Evolutionary conservation across 768 basidiomycete species (phyloP), one percentile per base, ranked within the genome.

Genomic region (Mrakia frigida): DNA sequence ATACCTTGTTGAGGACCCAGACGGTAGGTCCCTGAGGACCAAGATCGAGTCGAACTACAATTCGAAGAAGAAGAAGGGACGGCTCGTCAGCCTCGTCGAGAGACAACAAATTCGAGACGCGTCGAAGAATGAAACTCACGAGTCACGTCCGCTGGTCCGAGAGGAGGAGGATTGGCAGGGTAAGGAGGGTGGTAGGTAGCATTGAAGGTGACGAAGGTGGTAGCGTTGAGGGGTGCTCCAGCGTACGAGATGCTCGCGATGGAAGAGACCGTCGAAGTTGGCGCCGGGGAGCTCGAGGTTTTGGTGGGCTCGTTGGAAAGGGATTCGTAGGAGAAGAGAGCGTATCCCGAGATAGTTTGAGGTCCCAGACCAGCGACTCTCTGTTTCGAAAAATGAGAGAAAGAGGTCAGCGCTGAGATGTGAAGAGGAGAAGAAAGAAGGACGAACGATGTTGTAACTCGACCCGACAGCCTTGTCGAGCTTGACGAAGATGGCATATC

Each of bases 401-500:
- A 28, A 35, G 13, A 16, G 60, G 33, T 31, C 60, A 61, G 60
- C 10, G 0, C 14, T 0, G 33, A 35, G 33, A 28, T 18, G 28
- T 16, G 31, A 61, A 35, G n/a, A 28, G 11, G 33, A 10, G 5
- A 28, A 28, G 60, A 28, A n/a, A 7, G n/a, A 33, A 28, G 28
- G 28, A 28, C 60, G 5, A 28, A 61, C 60, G 31, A 61, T 61
- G 60, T 61, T 61, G 60, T 28, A 61, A 1, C 9, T 11, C 25
- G 60, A 61, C 10, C 60, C 60, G 60, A 61, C 60, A 16, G n/a
- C 9, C 11, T 61, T 61, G n/a, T 61, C 60, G 60, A 61, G 73
- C 60, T 70, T 59, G 31, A 78, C 6, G 39, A 76, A 63, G 33
- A 79, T 72, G 14, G 75, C 70, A 60, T 79, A 79, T 23, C 79